These are phyloP conservation scores for Aspergillus leporis DNA, from an alignment of 495 filamentous ascomycete genomes.

Conservation along the genomic window DNA sequence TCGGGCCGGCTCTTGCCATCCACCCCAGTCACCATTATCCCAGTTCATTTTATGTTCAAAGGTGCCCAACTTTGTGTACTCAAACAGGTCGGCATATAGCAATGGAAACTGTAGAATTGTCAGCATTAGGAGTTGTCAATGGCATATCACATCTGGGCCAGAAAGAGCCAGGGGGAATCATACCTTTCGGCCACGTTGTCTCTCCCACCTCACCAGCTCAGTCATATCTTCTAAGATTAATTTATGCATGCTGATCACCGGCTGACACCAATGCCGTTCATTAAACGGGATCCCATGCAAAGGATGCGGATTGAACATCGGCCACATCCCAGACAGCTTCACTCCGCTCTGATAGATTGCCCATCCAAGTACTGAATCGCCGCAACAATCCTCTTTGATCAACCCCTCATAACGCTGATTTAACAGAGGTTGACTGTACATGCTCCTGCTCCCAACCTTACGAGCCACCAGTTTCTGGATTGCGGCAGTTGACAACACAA, in stretches of 20 bases:
- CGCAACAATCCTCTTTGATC: conserved; percentile 47
- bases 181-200: conserved; percentile 24
- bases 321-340: conserved; percentile 49
- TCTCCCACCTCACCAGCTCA: conserved; percentile 28
- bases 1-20: conserved; percentile 25
- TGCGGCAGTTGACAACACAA: conserved; percentile 51
- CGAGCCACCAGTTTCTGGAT: conserved; percentile 36
- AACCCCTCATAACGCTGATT: conserved; percentile 37
- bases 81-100: conserved; percentile 31
- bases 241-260: conserved; percentile 55
- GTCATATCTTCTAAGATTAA: conserved; percentile 25
- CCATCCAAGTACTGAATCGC: conserved; percentile 53
- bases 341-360: conserved; percentile 45
- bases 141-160: no score
- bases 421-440: conserved; percentile 20
- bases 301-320: conserved; percentile 50
- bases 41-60: conserved; percentile 26
- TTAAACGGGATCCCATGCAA: conserved; percentile 39
- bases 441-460: conserved; percentile 15
- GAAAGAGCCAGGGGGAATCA: neutral
- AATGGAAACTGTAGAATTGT: conserved; percentile 19
- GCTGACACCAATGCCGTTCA: conserved; percentile 49
- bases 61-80: conserved; percentile 24
- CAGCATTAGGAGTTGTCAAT: neutral
- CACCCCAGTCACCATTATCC: conserved; percentile 38